Percentiles rank a stretch among this genome's conserved stretches.
phyloP scores from a whole-genome alignment of 192 early-diverging fungal genomes.

The Obelidium mucronatum region DNA sequence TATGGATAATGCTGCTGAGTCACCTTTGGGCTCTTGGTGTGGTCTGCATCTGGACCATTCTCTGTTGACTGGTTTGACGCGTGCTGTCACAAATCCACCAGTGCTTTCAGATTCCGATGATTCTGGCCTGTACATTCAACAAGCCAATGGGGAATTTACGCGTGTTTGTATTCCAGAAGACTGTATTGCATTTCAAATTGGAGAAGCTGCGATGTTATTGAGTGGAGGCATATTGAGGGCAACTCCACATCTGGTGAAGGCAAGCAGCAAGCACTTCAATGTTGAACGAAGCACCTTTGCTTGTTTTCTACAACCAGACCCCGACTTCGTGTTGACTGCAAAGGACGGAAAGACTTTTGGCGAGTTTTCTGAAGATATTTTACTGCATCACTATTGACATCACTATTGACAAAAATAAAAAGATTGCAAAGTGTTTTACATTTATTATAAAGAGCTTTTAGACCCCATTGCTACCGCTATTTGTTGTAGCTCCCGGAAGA shows the following conservation, averaged over 20 bases:
- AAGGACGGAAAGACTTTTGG: slow-evolving; percentile 50
- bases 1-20: slow-evolving; percentile 13
- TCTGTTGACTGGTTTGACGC: slow-evolving; percentile 68
- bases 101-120: slow-evolving; percentile 34
- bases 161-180: slow-evolving; percentile 66
- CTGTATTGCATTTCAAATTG: slow-evolving; percentile 72
- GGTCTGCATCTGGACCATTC: slow-evolving; percentile 76
- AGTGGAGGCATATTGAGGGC: slow-evolving; percentile 60
- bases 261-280: slow-evolving; percentile 45
- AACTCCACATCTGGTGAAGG: slow-evolving; percentile 73
- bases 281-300: slow-evolving; percentile 74
- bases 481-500: not conserved
- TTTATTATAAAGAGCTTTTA: too few species aligned
- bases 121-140: slow-evolving; percentile 69
- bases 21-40: slow-evolving; percentile 68
- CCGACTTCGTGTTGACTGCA: slow-evolving; percentile 47
- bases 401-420: not conserved
- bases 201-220: slow-evolving; percentile 66
- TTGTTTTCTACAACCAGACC: slow-evolving; percentile 74
- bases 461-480: too few species aligned
- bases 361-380: slow-evolving; percentile 56
- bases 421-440: not conserved
- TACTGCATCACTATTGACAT: slow-evolving; percentile 39
- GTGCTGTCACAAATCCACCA: slow-evolving; percentile 59
- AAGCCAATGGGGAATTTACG: slow-evolving; percentile 51